A percentile compares a stretch with the other conserved stretches of the same genome.
These are phyloP conservation scores for Triticum monococcum DNA, from an alignment of 176 grass and related monocot genomes.

Conservation along the genomic window DNA sequence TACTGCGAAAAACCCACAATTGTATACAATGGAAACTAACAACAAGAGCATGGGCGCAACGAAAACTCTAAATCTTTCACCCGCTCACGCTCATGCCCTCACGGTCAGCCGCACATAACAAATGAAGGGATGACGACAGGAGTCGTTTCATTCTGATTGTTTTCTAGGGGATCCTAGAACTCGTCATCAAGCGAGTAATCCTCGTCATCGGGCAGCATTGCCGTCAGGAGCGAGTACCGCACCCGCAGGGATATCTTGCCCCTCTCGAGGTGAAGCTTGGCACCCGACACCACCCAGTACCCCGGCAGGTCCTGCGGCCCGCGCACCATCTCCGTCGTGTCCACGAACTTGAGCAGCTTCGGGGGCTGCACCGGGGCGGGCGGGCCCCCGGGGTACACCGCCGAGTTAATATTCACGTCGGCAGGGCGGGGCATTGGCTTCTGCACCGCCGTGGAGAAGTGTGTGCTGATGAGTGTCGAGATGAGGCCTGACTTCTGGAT, in stretches of 20 bases:
- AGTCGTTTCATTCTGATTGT: neutral
- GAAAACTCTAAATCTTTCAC: slow-evolving; percentile 5
- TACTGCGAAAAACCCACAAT: neutral
- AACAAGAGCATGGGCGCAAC: neutral
- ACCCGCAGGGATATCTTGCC: slow-evolving; percentile 86
- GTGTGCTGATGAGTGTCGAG: slow-evolving; percentile 92
- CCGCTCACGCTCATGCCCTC: neutral
- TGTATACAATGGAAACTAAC: neutral
- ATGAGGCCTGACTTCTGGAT: slow-evolving; percentile 90
- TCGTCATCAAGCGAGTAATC: slow-evolving; percentile 46
- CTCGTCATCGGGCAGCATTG: slow-evolving; percentile 66
- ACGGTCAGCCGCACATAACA: slow-evolving; percentile 12
- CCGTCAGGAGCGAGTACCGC: slow-evolving; percentile 74
- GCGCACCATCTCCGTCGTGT: slow-evolving; percentile 76
- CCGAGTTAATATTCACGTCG: slow-evolving; percentile 90
- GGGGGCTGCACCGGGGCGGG: slow-evolving; percentile 74
- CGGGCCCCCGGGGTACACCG: slow-evolving; percentile 82
- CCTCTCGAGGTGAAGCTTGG: slow-evolving; percentile 83
- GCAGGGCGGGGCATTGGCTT: slow-evolving; percentile 62
- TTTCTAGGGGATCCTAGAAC: slow-evolving; percentile 19
- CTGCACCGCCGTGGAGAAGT: slow-evolving; percentile 74
- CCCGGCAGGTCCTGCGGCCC: slow-evolving; percentile 87
- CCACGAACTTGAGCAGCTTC: slow-evolving; percentile 87
- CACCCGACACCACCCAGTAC: slow-evolving; percentile 93
- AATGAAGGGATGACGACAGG: neutral